phyloP scores from a whole-genome alignment of 1,284 basidiomycete species.

The Ceratobasidium sp. region DNA sequence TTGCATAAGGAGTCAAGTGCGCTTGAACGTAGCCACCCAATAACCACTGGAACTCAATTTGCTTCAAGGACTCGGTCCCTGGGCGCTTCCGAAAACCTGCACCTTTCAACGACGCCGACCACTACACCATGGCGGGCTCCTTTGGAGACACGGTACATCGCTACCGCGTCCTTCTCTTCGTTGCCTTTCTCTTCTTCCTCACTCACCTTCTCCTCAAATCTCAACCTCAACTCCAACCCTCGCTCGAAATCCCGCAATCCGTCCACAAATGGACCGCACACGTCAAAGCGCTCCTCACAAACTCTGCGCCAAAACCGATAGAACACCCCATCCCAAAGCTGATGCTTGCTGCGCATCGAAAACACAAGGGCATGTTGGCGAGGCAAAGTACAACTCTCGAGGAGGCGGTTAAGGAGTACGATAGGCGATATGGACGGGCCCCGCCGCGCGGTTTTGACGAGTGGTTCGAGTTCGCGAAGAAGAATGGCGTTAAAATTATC shows the following conservation, averaged over 20 bases:
- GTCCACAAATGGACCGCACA: constrained; percentile 36
- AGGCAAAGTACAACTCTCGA: constrained; percentile 80
- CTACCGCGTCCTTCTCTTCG: constrained; percentile 16
- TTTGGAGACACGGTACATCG: constrained; percentile 16
- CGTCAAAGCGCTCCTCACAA: constrained; percentile 14
- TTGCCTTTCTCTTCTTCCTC: constrained; percentile 11
- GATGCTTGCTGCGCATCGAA: constrained; percentile 79
- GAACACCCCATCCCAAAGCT: constrained; percentile 82
- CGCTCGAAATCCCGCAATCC: constrained; percentile 9
- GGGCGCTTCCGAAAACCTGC: constrained; percentile 6
- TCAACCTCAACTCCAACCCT: constrained; percentile 29
- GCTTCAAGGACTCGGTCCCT: neutral
- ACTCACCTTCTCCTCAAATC: constrained; percentile 15
- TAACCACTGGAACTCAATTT: constrained; percentile 9
- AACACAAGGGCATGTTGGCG: constrained; percentile 71
- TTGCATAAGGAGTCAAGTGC: too few relatives aligned
- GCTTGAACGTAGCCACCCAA: neutral
- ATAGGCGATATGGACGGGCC: constrained; percentile 74
- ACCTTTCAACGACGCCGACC: neutral
- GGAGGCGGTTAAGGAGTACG: constrained; percentile 83
- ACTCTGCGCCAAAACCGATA: constrained; percentile 26
- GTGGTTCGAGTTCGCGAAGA: constrained; percentile 86
- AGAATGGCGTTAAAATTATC: constrained; percentile 79
- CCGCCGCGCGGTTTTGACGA: constrained; percentile 90
- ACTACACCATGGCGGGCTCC: constrained; percentile 23